Base-by-base conservation (phyloP, 352 stramenopile species). In the Globisporangium paddicum region DNA sequence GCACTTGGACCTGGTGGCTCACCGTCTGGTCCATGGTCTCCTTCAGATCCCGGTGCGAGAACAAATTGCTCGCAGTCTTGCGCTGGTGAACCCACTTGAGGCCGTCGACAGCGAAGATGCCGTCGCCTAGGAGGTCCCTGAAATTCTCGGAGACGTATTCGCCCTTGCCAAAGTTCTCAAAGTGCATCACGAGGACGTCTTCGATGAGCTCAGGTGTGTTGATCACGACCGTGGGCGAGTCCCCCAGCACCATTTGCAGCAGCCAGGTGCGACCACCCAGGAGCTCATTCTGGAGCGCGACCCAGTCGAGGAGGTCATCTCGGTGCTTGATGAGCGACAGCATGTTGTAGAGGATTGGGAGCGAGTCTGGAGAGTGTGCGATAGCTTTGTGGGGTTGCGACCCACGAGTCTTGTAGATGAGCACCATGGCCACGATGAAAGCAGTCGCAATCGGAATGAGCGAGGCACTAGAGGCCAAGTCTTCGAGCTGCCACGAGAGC, bases 61-160 rank as follows among this genome's bases (percentile, higher is more conserved):
- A 88, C 46, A 86, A 54, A 6, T 71, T 68, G 47, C 69, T 83
- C 6, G 71, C 59, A 0, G 73, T 79, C 69, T 84, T 86, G 42
- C 77, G 73, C 49, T 87, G 74, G 18, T 67, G 63, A 6, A 68
- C 38, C 72, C 74, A 82, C 46, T 70, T 72, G 47, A 63, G 53
- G 0, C 62, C 64, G 38, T 86, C 71, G 13, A 71, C 64, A 3
- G 64, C 55, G 25, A 83, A 74, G 35, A 81, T 78, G 11, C 73
- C 69, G 10, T 75, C 51, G 18, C 67, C 71, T 1, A 82, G n/a
- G 2, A 85, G 51, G 18, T 72, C 72, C 14, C 58, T 48, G 1
- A 80, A 59, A 13, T 66, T 63, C 26, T 70, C 62, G 48, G 58
- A 63, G 37, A 71, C 42, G 47, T 68, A 66, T 5, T 69, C 55